Conservation (phyloP, 805 yeast genomes). For the Metschnikowia matae region DNA sequence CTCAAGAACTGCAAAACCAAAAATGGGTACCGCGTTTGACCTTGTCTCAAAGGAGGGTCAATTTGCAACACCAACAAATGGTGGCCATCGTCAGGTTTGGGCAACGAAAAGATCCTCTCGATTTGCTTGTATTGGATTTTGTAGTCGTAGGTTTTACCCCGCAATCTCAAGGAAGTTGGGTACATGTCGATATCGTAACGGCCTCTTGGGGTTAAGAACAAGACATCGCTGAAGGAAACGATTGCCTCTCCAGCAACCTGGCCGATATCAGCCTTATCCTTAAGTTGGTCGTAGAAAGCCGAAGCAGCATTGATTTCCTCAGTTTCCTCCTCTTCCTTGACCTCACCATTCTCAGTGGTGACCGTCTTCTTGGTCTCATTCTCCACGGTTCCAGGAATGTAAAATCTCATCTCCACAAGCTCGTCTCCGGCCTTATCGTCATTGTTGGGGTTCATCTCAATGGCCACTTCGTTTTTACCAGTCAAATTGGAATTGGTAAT, state of each 20-base stretch:
- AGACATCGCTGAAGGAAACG: constrained; percentile 84
- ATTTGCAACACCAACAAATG: constrained; percentile 85
- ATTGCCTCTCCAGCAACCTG: constrained; percentile 92
- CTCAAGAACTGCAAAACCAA: constrained; percentile 82
- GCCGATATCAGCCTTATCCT: constrained; percentile 91
- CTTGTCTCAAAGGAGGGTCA: constrained; percentile 97
- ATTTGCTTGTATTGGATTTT: constrained; percentile 87
- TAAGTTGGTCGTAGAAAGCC: constrained; percentile 83
- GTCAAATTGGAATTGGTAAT: constrained; percentile 84
- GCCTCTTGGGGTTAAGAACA: constrained; percentile 96
- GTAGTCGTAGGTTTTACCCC: constrained; percentile 98
- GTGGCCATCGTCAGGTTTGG: constrained; percentile 91
- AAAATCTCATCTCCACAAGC: constrained; percentile 89
- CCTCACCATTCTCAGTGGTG: constrained; percentile 26
- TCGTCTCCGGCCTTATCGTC: constrained; percentile 85
- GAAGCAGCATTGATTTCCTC: constrained; percentile 69
- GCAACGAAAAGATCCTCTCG: constrained; percentile 85
- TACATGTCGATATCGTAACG: constrained; percentile 96
- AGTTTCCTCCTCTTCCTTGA: constrained; percentile 32
- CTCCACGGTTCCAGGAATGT: constrained; percentile 81
- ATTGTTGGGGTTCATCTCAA: constrained; percentile 69
- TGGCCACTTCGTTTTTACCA: constrained; percentile 89
- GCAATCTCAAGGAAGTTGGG: constrained; percentile 75
- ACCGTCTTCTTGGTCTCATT: constrained; percentile 39
- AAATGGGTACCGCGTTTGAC: constrained; percentile 94